Percentiles rank a stretch among this genome's conserved stretches.
These are phyloP conservation scores for Phlebiopsis flavidoalba DNA, from an alignment of 768 basidiomycete genomes.

Conservation along the genomic window DNA sequence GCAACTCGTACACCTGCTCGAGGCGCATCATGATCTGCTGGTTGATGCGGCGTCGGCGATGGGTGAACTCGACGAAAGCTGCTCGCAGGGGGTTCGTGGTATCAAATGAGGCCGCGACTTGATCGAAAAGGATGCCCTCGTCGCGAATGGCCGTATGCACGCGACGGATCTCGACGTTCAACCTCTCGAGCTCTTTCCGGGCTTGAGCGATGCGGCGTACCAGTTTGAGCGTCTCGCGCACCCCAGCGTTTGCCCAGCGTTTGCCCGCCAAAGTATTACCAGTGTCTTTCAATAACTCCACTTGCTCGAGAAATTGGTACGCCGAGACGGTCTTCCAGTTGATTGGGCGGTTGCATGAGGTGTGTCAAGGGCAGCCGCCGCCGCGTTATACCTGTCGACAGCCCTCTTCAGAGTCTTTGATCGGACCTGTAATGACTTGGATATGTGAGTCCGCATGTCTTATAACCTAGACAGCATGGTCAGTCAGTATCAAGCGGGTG, in stretches of 20 bases:
- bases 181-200: constrained; percentile 20
- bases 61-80: not conserved
- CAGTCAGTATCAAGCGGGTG: not conserved
- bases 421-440: constrained; percentile 24
- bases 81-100: not conserved
- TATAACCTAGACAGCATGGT: constrained; percentile 26
- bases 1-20: not conserved
- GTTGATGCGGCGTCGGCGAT: constrained; percentile 4
- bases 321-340: constrained; percentile 23
- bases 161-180: constrained; percentile 22
- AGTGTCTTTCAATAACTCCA: constrained; percentile 25
- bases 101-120: not conserved
- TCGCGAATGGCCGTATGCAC: constrained; percentile 22
- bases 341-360: constrained; percentile 18
- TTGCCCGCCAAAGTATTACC: constrained; percentile 17
- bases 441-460: constrained; percentile 26
- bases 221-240: constrained; percentile 19
- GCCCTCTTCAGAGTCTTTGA: constrained; percentile 24
- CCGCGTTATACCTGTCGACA: constrained; percentile 27
- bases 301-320: constrained; percentile 26
- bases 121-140: constrained; percentile 7
- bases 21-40: constrained; percentile 3
- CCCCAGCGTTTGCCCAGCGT: constrained; percentile 22
- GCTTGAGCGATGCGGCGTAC: constrained; percentile 17
- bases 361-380: constrained; percentile 18